phyloP scores from a whole-genome alignment of 108 stramenopile genomes.

The Nitzschia palea region DNA sequence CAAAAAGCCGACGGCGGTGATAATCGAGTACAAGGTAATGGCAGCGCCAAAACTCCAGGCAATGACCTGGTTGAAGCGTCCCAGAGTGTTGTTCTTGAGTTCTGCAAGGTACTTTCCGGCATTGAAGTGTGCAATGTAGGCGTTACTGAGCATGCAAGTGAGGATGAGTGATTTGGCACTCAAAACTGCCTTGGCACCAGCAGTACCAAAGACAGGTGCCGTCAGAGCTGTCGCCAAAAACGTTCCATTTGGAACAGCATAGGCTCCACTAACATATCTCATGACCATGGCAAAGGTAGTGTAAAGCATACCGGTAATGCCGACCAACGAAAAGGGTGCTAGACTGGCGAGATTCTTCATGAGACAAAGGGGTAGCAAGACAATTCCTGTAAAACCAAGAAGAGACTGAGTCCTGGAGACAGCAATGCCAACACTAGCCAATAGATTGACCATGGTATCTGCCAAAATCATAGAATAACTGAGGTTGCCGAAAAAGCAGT shows the following conservation, averaged over 20 bases:
- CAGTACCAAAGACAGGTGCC: slow-evolving; percentile 66
- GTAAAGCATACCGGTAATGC: slow-evolving; percentile 85
- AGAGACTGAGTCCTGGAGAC: slow-evolving; percentile 61
- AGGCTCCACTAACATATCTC: slow-evolving; percentile 80
- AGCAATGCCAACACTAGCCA: slow-evolving; percentile 64
- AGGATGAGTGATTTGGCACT: slow-evolving; percentile 81
- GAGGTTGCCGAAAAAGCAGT: slow-evolving; percentile 82
- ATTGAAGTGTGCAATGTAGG: slow-evolving; percentile 83
- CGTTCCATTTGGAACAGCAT: slow-evolving; percentile 66
- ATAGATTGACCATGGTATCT: slow-evolving; percentile 74
- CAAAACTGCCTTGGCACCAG: slow-evolving; percentile 66
- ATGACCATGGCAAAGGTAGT: slow-evolving; percentile 83
- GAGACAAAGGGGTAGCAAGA: slow-evolving; percentile 91
- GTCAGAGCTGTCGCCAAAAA: slow-evolving; percentile 52
- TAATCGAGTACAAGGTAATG: slow-evolving; percentile 71
- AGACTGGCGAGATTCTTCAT: slow-evolving; percentile 83
- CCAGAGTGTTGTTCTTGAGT: slow-evolving; percentile 91
- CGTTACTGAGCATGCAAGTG: slow-evolving; percentile 93
- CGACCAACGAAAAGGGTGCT: slow-evolving; percentile 85
- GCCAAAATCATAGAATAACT: slow-evolving; percentile 96
- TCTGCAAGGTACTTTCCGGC: slow-evolving; percentile 93
- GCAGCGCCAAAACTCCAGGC: slow-evolving; percentile 73
- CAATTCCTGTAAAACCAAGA: slow-evolving; percentile 64
- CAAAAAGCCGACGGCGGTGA: slow-evolving; percentile 85
- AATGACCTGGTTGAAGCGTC: slow-evolving; percentile 82